Base-by-base conservation (phyloP, 208 protist genomes). In the Wallacemonas sp. region DNA sequence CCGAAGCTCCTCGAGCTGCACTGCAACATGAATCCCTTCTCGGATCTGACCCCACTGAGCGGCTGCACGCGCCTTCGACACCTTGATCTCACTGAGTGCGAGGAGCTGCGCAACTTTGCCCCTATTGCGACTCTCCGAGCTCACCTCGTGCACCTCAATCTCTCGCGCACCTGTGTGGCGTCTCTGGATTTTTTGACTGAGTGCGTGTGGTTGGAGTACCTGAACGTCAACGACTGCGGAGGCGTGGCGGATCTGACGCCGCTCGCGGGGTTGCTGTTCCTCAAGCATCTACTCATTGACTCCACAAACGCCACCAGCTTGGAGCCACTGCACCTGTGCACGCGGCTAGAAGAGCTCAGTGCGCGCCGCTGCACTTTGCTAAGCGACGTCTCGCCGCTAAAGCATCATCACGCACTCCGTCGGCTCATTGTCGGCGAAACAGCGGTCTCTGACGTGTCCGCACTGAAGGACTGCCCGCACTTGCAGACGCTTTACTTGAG, bases 21-120 rank as follows among this genome's bases (percentile, higher is more conserved):
- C 29, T 38, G 9, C 0, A 57, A 17, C 32, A 57, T 57, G 50
- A 57, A 17, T 4, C 50, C 50, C 6, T 4, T 57, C 9, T 3
- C 3, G 15, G 29, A 57, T n/a, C 30, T 57, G 29, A n/a, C 29
- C 5, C 30, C 50, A 17, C 30, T 57, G 50, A 6, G 30, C 8
- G 30, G 50, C 9, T 57, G 50, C 30, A 34, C 26, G 30, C 50
- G 21, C n/a, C 50, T 57, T 2, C 4, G 24, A 10, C 4, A 30
- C n/a, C 50, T 57, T 6, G 30, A 33, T n/a, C 50, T 57, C 12
- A 57, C 29, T 26, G 50, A 33, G 29, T 57, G 50, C 50, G 50
- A 57, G 32, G 6, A 5, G 19, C 10, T 54, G 5, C 9, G 12
- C 4, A n/a, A 54, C 21, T 54, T 54, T 26, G 4, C 6, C 8